phyloP scores from a whole-genome alignment of 1,284 basidiomycete genomes.

The Sporisorium graminicola region DNA sequence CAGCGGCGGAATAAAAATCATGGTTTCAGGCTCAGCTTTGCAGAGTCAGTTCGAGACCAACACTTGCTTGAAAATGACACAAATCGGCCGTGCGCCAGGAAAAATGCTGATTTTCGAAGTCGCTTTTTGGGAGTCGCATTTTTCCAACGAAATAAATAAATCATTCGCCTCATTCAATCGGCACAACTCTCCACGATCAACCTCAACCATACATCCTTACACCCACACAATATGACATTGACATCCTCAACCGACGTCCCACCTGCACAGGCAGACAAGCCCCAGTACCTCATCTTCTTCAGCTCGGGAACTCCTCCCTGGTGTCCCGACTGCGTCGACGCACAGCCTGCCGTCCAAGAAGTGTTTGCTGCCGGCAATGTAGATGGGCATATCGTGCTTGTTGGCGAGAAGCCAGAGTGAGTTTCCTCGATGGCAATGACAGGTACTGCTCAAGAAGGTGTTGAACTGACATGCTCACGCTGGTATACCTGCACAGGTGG shows the following conservation, averaged over 20 bases:
- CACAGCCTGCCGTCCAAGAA: constrained; percentile 36
- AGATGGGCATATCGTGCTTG: constrained; percentile 42
- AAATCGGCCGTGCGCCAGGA: neutral
- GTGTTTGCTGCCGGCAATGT: constrained; percentile 33
- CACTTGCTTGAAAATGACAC: neutral
- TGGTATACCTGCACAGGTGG: constrained; percentile 22
- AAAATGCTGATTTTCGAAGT: constrained; percentile 1
- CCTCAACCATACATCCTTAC: too few species aligned
- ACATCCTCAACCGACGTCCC: constrained; percentile 24
- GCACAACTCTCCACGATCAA: neutral
- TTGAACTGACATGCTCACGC: neutral
- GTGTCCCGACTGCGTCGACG: constrained; percentile 60
- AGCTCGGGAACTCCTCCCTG: constrained; percentile 53
- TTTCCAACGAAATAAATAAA: too few species aligned
- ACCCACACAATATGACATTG: constrained; percentile 28
- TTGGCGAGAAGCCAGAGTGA: constrained; percentile 47
- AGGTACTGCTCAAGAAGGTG: too few species aligned
- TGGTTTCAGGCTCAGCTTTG: neutral
- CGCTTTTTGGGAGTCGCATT: neutral
- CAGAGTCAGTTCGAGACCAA: constrained; percentile 5
- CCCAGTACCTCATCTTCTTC: constrained; percentile 54
- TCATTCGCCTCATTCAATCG: too few species aligned
- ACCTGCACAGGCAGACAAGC: neutral
- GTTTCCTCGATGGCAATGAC: neutral
- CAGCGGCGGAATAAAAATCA: neutral